Evolutionary conservation across 2,329 filamentous ascomycete species (phyloP), one percentile per base, ranked within the genome.

Genomic region (Cladosporium velox): DNA sequence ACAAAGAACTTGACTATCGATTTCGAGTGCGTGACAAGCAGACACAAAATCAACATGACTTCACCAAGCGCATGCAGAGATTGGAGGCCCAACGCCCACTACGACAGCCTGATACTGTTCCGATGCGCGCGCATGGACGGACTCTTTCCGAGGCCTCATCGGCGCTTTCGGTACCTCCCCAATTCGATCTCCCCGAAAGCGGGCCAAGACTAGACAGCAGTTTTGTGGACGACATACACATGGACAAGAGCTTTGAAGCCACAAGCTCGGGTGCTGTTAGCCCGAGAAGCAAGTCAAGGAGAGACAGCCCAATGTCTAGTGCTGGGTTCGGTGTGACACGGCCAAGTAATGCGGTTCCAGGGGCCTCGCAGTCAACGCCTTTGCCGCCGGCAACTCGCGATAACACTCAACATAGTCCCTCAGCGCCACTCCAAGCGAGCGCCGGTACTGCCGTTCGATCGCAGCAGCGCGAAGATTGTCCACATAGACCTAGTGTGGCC

Each of bases 11-110:
- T 12, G 21, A 65, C 21, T 44, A 66, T 28, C 59, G 69, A 12
- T 70, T 69, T 52, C 59, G 66, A 49, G 65, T 70, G 11, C 54
- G 69, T 28, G 69, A 70, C 34, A 66, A 67, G 59, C 69, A 70
- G 38, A 66, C 66, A 30, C 54, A 59, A 58, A 62, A 69, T 24
- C 66, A 67, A 52, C 41, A 54, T 12, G 49, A 49, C 3, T 70
- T 68, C 12, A 62, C 41, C 41, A 47, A 47, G n/a, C 41, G 41
- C 4, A 47, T 47, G 41, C 41, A 47, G 4, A 47, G 12, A 21
- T 12, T 47, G n/a, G 41, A 47, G n/a, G 21, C 41, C 10, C 41
- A 21, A 24, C 41, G 41, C 41, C 41, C n/a, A 47, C n/a, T 21
- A 21, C 41, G 41, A 11, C 41, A 47, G n/a, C 41, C n/a, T 47